Base-by-base conservation (phyloP, 257 asterid species). In the Lavandula angustifolia region DNA sequence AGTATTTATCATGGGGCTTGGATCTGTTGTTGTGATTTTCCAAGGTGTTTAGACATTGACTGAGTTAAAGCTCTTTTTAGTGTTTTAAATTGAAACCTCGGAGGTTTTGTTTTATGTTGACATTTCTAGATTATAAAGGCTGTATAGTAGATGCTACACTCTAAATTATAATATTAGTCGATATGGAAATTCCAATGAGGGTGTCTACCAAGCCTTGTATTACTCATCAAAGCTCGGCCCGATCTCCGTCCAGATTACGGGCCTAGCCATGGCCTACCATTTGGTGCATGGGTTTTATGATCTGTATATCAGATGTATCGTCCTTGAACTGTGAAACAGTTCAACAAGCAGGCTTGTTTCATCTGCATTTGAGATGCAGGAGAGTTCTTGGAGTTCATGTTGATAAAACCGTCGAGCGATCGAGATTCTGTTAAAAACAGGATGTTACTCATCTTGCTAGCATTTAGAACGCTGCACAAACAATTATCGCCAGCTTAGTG, bases 191-290 rank as follows among this genome's bases (percentile, higher is more conserved):
- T 22, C 73, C 53, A 58, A 68, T 49, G 73, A 68, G 67, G 33
- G 54, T 7, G 46, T 52, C 22, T 49, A 68, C 61, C 67, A 68
- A 43, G 67, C 64, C 47, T 59, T 68, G 54, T 38, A 68, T 57
- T 68, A 68, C 29, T 22, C 67, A 17, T 59, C 67, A 7, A 48
- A 22, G 60, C 73, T 68, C 5, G 67, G 73, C 16, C 60, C 73
- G 0, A 38, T 68, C 47, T 40, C 67, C 53, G 46, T 68, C 29
- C 67, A 68, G 73, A 55, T 68, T 14, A 35, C 73, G 1, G 73
- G 61, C 35, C 1, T 68, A 40, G 73, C 73, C 53, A 4, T 33
- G 34, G 53, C 52, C 32, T 68, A 68, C 73, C 73, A 68, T 48
- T 49, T 68, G 35, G 62, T 40, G 12, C 65, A 60, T 4, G 67